Conservation (phyloP, 306 rosid genomes). For the Amphicarpaea edgeworthii region DNA sequence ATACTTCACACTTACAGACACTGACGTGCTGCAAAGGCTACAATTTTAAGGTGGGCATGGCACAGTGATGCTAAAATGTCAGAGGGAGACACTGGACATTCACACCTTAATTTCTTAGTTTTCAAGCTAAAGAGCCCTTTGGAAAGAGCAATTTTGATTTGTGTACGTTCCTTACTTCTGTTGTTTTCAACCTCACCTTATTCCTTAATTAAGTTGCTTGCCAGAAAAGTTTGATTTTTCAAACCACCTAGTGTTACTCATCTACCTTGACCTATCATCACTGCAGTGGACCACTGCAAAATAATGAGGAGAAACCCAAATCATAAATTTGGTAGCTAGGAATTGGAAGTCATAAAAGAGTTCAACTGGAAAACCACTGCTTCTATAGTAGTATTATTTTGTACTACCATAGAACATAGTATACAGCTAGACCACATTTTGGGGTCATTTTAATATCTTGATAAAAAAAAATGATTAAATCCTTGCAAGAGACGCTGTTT, state of each 20-base stretch:
- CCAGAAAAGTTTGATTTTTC: constrained; percentile 17
- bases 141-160: constrained; percentile 11
- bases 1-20: background rate
- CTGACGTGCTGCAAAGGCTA: constrained; percentile 12
- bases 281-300: constrained; percentile 41
- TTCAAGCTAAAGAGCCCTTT: constrained; percentile 16
- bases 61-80: no score
- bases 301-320: background rate
- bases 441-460: constrained; percentile 17
- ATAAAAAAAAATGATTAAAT: background rate
- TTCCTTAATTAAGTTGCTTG: background rate
- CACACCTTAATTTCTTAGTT: background rate
- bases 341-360: constrained; percentile 9
- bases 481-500: background rate
- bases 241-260: constrained; percentile 12
- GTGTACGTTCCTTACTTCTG: background rate
- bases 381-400: background rate
- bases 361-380: constrained; percentile 5
- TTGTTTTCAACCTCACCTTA: constrained; percentile 22
- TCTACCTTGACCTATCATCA: background rate
- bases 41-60: no score
- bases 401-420: background rate
- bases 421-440: constrained; percentile 6
- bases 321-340: constrained; percentile 43
- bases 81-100: background rate